A percentile compares a stretch with the other conserved stretches of the same genome.
Conservation (phyloP, 345 rosid genomes). For the Populus deltoides region DNA sequence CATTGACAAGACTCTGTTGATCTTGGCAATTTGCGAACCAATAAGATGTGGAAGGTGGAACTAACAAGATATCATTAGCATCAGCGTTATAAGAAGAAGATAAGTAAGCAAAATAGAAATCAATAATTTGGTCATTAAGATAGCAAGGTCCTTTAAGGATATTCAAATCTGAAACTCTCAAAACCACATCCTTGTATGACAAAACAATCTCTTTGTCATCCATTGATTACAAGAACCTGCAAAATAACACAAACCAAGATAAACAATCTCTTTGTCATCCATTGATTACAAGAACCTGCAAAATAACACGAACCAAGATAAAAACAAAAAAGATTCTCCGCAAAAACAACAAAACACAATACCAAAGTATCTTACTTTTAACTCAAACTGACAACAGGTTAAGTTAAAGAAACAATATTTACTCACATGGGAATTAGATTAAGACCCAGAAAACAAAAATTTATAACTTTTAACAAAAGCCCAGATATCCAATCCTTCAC, state of each 20-base stretch:
- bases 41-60: slow-evolving; percentile 79
- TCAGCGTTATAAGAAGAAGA: slow-evolving; percentile 45
- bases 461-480: background rate
- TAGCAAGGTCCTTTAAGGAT: slow-evolving; percentile 53
- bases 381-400: no score
- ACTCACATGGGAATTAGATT: background rate
- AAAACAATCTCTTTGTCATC: no score
- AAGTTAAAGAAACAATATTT: background rate
- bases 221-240: no score
- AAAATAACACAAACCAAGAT: no score
- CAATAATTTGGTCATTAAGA: slow-evolving; percentile 74
- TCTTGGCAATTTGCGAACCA: slow-evolving; percentile 76
- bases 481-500: background rate
- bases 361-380: no score
- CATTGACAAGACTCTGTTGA: slow-evolving; percentile 39
- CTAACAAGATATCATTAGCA: slow-evolving; percentile 40
- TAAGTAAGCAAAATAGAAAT: slow-evolving; percentile 73
- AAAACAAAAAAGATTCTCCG: no score
- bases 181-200: slow-evolving; percentile 65
- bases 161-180: slow-evolving; percentile 68
- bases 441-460: background rate
- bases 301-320: no score
- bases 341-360: no score
- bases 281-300: no score
- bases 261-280: no score